These are phyloP conservation scores for Cucumis sativus DNA, from an alignment of 306 rosid species.

Conservation along the genomic window Cucumber_9930_V3 NC_026659.2:23260001-23260500, in stretches of 20 bases:
- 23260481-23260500: no score
- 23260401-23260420: no score
- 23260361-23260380: neutral
- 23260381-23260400: no score
- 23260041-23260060: neutral
- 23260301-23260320: neutral
- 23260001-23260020: constrained; percentile 66
- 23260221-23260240: neutral
- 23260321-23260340: neutral
- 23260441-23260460: no score
- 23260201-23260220: neutral
- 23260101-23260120: neutral
- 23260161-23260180: neutral
- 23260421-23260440: no score
- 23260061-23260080: neutral
- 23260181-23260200: neutral
- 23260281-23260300: neutral
- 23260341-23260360: neutral
- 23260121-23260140: neutral
- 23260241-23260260: neutral
- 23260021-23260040: constrained; percentile 28
- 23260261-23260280: neutral
- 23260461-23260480: no score
- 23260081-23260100: neutral
- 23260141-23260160: neutral